Evolutionary conservation across 768 basidiomycete species (phyloP), one percentile per base, ranked within the genome.

Genomic region (Gyrodon lividus): DNA sequence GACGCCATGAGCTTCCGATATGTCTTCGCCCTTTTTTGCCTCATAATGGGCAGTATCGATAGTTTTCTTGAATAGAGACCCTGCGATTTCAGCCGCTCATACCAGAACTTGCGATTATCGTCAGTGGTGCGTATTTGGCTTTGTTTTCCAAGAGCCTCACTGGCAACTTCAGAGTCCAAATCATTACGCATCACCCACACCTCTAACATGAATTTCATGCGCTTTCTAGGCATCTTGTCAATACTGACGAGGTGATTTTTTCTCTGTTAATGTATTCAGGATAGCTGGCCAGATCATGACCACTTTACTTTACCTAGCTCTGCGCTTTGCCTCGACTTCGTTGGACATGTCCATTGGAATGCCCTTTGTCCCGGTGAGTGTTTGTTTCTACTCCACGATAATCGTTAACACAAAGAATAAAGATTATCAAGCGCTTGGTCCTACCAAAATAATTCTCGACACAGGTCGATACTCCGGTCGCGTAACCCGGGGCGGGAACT

Each of bases 1-100:
- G 95, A 73, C 14, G 84, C 79, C 95, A 99, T 98, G 47, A 96
- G 87, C 66, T 93, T 93, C 58, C 87, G 82, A 72, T 98, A 98
- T 0, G 86, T 82, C 71, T 99, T 99, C 23, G 94, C 92, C 66
- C 97, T 80, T 72, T 92, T 97, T 73, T 97, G 92, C 49, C 94
- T 79, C 97, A 99, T 99, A 33, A 59, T 68, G 51, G 35, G 19
- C 37, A 14, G 12, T 30, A 6, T 46, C 26, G 37, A 22, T 22
- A 0, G 5, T 31, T 17, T 22, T 23, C 14, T 22, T 12, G 20
- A n/a, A 5, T 17, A 5, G 43, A 44, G 19, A 30, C 19, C 22
- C 13, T 17, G 6, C 5, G 28, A 28, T 8, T 28, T 6, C 6
- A 26, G 24, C 24, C 8, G 23, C n/a, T n/a, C n/a, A n/a, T n/a